Conservation (phyloP, 2,329 filamentous ascomycete species). For the Colletotrichum tabaci region DNA sequence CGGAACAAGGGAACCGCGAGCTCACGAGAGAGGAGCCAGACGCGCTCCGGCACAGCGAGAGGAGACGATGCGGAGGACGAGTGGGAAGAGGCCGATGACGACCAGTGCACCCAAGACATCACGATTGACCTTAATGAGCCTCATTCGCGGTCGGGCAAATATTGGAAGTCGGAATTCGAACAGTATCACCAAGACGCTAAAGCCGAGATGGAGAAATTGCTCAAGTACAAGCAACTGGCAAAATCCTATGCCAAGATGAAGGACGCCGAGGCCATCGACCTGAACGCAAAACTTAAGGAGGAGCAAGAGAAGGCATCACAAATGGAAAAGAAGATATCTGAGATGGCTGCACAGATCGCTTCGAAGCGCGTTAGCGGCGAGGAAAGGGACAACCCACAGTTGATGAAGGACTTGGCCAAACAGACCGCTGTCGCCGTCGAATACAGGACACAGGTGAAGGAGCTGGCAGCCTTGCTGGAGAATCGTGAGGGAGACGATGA, state of each 20-base stretch:
- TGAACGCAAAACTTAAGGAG: conserved; percentile 76
- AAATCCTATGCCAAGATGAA: conserved; percentile 86
- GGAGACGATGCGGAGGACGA: conserved; percentile 57
- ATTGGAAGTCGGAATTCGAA: conserved; percentile 86
- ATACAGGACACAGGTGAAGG: conserved; percentile 72
- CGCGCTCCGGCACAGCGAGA: conserved; percentile 35
- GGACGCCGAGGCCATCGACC: conserved; percentile 77
- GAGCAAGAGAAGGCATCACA: conserved; percentile 76
- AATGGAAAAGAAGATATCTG: conserved; percentile 75
- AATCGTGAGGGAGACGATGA: conserved; percentile 56
- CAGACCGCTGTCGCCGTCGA: conserved; percentile 71
- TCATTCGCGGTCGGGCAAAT: conserved; percentile 80
- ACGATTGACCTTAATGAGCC: conserved; percentile 82
- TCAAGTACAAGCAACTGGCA: conserved; percentile 84
- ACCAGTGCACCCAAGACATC: conserved; percentile 69
- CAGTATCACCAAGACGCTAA: conserved; percentile 81
- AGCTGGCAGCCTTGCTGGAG: conserved; percentile 68
- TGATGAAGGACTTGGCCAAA: conserved; percentile 68
- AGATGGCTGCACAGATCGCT: conserved; percentile 72
- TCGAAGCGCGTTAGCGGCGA: conserved; percentile 54
- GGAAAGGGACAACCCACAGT: conserved; percentile 61
- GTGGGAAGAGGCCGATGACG: conserved; percentile 65
- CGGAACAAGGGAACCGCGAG: conserved; percentile 45
- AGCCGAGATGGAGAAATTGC: conserved; percentile 81
- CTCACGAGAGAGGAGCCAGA: conserved; percentile 33